phyloP scores from a whole-genome alignment of 2,329 filamentous ascomycete genomes.

The Monosporascus sp. region DNA sequence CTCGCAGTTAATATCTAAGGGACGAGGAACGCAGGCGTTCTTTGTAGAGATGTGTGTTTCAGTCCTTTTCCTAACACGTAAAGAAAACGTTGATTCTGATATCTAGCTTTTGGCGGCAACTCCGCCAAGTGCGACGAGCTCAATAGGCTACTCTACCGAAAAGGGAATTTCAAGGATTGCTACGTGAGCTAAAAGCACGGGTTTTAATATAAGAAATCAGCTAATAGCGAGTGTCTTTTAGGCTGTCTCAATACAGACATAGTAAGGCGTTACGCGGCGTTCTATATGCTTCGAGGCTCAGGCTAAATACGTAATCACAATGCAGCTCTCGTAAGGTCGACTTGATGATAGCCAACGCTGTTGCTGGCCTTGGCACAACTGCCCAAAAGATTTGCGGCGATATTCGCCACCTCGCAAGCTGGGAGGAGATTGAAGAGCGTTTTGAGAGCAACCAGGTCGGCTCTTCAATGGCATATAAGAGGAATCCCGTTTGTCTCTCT shows the following conservation, averaged over 20 bases:
- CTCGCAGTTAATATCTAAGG: background rate
- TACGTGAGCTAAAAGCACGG: slow-evolving; percentile 27
- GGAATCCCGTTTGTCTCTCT: background rate
- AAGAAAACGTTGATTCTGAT: background rate
- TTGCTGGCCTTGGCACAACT: slow-evolving; percentile 73
- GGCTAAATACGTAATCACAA: slow-evolving; percentile 1
- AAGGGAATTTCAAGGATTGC: slow-evolving; percentile 45
- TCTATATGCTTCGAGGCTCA: too few relatives aligned
- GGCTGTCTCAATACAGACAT: slow-evolving; percentile 42
- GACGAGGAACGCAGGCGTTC: slow-evolving; percentile 62
- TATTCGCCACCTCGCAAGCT: slow-evolving; percentile 66
- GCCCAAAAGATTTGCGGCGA: slow-evolving; percentile 70
- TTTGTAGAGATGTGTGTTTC: slow-evolving; percentile 46
- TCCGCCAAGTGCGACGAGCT: slow-evolving; percentile 45
- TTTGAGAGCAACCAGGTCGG: slow-evolving; percentile 44
- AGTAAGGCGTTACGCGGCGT: slow-evolving; percentile 6
- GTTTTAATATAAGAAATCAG: too few relatives aligned
- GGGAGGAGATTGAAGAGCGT: slow-evolving; percentile 79
- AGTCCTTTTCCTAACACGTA: too few relatives aligned
- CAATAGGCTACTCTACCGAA: slow-evolving; percentile 51
- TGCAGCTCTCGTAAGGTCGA: slow-evolving; percentile 70
- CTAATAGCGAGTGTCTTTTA: too few relatives aligned
- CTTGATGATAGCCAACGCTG: slow-evolving; percentile 71
- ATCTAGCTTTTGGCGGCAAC: slow-evolving; percentile 43
- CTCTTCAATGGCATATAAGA: background rate